These are phyloP conservation scores for Penicillium oxalicum DNA, from an alignment of 2,329 filamentous ascomycete genomes.

Conservation along the genomic window DNA sequence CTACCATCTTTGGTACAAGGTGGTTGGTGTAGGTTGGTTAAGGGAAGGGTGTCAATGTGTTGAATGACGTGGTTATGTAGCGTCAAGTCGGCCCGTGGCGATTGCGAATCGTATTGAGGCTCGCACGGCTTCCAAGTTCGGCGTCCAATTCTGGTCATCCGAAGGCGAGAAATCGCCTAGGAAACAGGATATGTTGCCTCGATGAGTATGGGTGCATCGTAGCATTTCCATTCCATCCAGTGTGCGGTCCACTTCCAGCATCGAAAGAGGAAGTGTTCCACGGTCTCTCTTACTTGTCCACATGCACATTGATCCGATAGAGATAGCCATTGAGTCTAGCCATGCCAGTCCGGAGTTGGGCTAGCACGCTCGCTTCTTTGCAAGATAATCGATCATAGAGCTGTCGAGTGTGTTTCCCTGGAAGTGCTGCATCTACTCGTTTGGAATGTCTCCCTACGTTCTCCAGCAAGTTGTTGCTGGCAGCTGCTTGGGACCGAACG, in stretches of 20 bases:
- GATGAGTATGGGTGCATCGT: slow-evolving; percentile 17
- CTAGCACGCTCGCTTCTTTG: slow-evolving; percentile 27
- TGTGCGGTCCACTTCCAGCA: slow-evolving; percentile 21
- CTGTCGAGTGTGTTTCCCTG: slow-evolving; percentile 24
- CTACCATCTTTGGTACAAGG: slow-evolving; percentile 24
- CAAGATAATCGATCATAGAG: slow-evolving; percentile 20
- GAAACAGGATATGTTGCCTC: slow-evolving; percentile 25
- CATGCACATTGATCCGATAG: slow-evolving; percentile 12
- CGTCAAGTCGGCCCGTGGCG: slow-evolving; percentile 21
- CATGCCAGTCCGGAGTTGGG: slow-evolving; percentile 26
- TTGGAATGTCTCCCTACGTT: slow-evolving; percentile 20
- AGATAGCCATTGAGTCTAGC: slow-evolving; percentile 27
- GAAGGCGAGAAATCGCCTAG: slow-evolving; percentile 21
- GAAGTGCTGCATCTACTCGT: slow-evolving; percentile 24
- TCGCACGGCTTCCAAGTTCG: slow-evolving; percentile 25
- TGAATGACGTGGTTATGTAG: slow-evolving; percentile 18
- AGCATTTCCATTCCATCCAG: slow-evolving; percentile 17
- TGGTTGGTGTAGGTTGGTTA: slow-evolving; percentile 16
- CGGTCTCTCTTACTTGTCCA: slow-evolving; percentile 11
- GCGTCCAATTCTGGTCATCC: slow-evolving; percentile 22
- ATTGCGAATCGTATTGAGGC: slow-evolving; percentile 28
- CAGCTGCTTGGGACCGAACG: slow-evolving; percentile 15
- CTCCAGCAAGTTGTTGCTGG: slow-evolving; percentile 14
- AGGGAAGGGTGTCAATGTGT: slow-evolving; percentile 6
- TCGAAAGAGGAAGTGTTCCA: slow-evolving; percentile 13